phyloP scores from a whole-genome alignment of 2,329 filamentous ascomycete genomes.

The Juglanconis sp. region DNA sequence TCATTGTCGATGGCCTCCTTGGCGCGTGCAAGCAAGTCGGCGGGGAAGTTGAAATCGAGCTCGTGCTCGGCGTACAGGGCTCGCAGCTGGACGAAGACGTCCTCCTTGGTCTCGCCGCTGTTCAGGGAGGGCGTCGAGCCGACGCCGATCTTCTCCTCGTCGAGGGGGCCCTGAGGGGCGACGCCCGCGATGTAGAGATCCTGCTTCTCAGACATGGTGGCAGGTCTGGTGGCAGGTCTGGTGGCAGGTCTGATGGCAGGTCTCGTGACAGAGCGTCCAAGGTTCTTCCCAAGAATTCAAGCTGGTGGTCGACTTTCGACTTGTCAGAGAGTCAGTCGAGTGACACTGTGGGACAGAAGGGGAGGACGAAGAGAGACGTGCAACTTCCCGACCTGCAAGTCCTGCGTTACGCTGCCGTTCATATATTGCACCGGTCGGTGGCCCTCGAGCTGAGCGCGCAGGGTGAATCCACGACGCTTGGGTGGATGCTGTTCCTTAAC shows the following conservation, averaged over 20 bases:
- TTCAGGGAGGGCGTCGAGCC: not conserved
- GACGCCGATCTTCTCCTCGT: slow-evolving; percentile 6
- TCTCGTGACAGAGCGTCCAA: not conserved
- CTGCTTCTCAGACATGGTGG: slow-evolving; percentile 3
- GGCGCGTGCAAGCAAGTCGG: not conserved
- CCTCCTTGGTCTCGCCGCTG: not conserved
- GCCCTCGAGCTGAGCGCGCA: not conserved
- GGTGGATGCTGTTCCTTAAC: too few relatives aligned
- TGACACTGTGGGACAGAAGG: not conserved
- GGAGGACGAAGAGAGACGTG: not conserved
- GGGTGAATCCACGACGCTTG: not conserved
- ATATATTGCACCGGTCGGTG: not conserved
- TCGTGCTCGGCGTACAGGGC: slow-evolving; percentile 11
- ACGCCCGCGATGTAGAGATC: slow-evolving; percentile 3
- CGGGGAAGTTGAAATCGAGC: slow-evolving; percentile 11
- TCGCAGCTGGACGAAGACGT: slow-evolving; percentile 8
- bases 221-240: not conserved
- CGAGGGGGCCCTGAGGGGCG: not conserved
- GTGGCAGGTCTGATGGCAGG: too few relatives aligned
- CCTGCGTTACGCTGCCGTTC: not conserved
- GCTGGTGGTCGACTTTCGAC: not conserved
- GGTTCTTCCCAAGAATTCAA: not conserved
- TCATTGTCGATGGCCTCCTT: slow-evolving; percentile 10
- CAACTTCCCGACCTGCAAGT: not conserved
- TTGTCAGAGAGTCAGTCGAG: too few relatives aligned